Base-by-base conservation (phyloP, 208 protist species). In the Wallacemonas collosoma region DNA sequence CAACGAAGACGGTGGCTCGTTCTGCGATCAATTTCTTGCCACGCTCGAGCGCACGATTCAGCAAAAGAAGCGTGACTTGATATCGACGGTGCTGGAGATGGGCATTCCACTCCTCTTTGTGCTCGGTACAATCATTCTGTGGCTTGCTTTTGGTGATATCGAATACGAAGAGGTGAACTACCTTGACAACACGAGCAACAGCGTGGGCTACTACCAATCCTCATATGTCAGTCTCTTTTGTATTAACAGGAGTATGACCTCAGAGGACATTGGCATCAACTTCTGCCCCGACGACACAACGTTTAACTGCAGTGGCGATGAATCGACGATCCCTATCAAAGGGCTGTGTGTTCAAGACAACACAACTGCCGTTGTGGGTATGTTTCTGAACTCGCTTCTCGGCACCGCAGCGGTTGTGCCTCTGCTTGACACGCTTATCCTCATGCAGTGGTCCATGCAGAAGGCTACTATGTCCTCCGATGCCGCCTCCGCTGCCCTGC, bases 61-160 rank as follows among this genome's bases (percentile, higher is more conserved):
- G 66, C 80, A 85, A 50, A 85, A 81, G 38, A 39, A 54, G 35
- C 80, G 75, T 38, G 75, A 75, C 26, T 56, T 14, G 50, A 2
- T 84, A 7, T 68, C 65, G 7, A 77, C 72, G 2, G 39, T 79
- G 54, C 17, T 81, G 51, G 87, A 92, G 73, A 53, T 90, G 40
- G 9, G 83, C 43, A 65, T 90, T 11, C 84, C 87, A 4, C 14
- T 90, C 26, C 45, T 93, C 36, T 93, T 85, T 72, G 48, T 90
- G 8, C 3, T 86, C 0, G 75, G 76, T 44, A 65, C 78, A 40
- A 72, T 88, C 54, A 71, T 84, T 53, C 40, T 93, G 11, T 88
- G 82, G 80, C 68, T 51, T 2, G 73, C 79, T 63, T 86, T 88
- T 58, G 83, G 81, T 9, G 65, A 81, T 6, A 60, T 68, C 11